phyloP scores from a whole-genome alignment of 257 asterid genomes.

The Prunella vulgaris region DNA sequence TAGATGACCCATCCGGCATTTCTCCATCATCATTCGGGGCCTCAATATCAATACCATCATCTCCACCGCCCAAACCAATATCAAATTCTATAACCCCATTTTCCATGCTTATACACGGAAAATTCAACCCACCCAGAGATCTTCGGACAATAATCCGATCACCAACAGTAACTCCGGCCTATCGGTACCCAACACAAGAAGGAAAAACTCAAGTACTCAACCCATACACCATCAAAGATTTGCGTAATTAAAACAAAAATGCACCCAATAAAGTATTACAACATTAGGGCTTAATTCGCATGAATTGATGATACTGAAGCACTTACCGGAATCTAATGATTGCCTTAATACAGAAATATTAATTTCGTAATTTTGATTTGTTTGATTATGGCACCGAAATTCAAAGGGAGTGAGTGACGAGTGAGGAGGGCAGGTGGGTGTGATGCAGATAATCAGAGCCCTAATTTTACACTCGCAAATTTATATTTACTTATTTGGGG shows the following conservation, averaged over 20 bases:
- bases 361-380: slow-evolving; percentile 1
- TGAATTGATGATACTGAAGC: slow-evolving; percentile 9
- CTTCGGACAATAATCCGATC: slow-evolving; percentile 2
- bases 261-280: neutral
- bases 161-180: neutral
- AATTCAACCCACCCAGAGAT: neutral
- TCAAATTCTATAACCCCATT: slow-evolving; percentile 69
- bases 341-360: slow-evolving; percentile 2
- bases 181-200: neutral
- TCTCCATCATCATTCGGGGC: slow-evolving; percentile 43
- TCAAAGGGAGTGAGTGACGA: slow-evolving; percentile 20
- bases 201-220: neutral
- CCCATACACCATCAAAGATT: slow-evolving; percentile 13
- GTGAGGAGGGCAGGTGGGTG: slow-evolving; percentile 51
- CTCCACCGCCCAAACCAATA: slow-evolving; percentile 70
- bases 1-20: slow-evolving; percentile 45
- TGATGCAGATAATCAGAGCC: slow-evolving; percentile 55
- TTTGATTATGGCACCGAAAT: slow-evolving; percentile 23
- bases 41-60: slow-evolving; percentile 45
- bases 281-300: slow-evolving; percentile 23
- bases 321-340: slow-evolving; percentile 25
- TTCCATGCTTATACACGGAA: slow-evolving; percentile 48
- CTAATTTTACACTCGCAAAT: slow-evolving; percentile 27
- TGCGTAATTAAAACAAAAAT: slow-evolving; percentile 17
- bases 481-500: slow-evolving; percentile 19